Evolutionary conservation across 495 filamentous ascomycete species (phyloP), one percentile per base, ranked within the genome.

Genomic region (Apiosordaria backusii): DNA sequence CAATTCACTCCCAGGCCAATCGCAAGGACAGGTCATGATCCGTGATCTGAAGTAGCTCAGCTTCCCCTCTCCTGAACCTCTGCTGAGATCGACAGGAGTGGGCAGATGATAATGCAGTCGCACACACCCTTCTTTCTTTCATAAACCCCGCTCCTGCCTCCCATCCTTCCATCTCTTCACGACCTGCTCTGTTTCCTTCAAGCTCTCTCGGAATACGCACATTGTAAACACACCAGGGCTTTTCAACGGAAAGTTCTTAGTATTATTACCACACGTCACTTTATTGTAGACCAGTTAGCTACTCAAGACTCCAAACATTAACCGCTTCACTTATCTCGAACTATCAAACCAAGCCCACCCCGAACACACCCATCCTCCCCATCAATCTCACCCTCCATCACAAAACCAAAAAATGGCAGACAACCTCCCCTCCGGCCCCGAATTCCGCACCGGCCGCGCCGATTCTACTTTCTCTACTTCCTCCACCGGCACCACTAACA

Each of bases 381-480:
- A 45, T 15, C 35, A 45, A 15, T 15, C 13, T 18, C 35, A 18
- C 9, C 35, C 35, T 13, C 10, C 35, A 29, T 29, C 27, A 29
- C 27, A 4, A 45, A 55, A 19, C 19, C 10, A 64, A 40, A 22
- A 27, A 59, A 71, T 67, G 66, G 63, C 66, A 22, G 66, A 70
- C 59, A 67, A 67, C 59, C 45, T 67, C 3, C 60, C 67, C 52
- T 67, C 65, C 1, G 64, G 23, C 18, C 53, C 54, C 55, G 62
- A 65, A 50, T 64, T 65, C 67, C 72, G 72, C 63, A 65, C 63
- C 70, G 67, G 71, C 61, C 67, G 74, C 1, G 60, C 72, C 50
- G 70, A 75, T 66, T 76, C 74, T 24, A 75, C 74, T 60, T 64
- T 69, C 1, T 75, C 74, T 0, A 54, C 73, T 35, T 57, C 23